Evolutionary conservation across 2,329 filamentous ascomycete species (phyloP), one percentile per base, ranked within the genome.

Genomic region (Scytalidium sp.): DNA sequence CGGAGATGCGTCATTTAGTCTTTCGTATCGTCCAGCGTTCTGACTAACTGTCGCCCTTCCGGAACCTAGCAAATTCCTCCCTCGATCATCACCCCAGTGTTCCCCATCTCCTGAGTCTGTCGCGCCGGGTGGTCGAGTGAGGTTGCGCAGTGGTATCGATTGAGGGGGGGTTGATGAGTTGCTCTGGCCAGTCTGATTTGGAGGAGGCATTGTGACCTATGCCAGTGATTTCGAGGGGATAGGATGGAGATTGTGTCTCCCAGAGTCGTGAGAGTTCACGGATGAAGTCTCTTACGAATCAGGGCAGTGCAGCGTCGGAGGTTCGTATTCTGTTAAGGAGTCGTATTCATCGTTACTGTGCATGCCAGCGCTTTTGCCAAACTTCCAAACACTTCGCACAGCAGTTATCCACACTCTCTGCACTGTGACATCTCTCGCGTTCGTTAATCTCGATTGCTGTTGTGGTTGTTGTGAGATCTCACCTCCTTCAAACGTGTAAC

Each of bases 101-200:
- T 43, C 50, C 43, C 56, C 61, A 55, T 61, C 57, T 47, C 50
- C 57, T 39, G 57, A 22, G 42, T 62, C 58, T 21, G 49, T 52
- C 13, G 58, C 57, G 52, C 64, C 63, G n/a, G 64, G 61, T 44
- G 64, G 63, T 11, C 59, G 67, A 57, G 59, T 51, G 21, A 88
- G 73, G 59, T 85, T 80, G 67, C 84, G 84, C 51, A 93, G 74
- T 52, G 87, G 87, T 70, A 94, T 92, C 54, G 85, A 85, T 61
- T 80, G 79, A 52, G 75, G 72, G 50, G 68, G 65, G 42, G 71
- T 69, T 22, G 77, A 73, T 54, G 70, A 69, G 56, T 73, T 70
- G 54, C 54, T 46, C 27, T 55, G 51, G 50, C 73, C 68, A 51
- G 73, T 68, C 45, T 72, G 67, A 58, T 73, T 72, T 62, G 72